Base-by-base conservation (phyloP, 2,329 filamentous ascomycete genomes). In the Aspergillus uvarum region DNA sequence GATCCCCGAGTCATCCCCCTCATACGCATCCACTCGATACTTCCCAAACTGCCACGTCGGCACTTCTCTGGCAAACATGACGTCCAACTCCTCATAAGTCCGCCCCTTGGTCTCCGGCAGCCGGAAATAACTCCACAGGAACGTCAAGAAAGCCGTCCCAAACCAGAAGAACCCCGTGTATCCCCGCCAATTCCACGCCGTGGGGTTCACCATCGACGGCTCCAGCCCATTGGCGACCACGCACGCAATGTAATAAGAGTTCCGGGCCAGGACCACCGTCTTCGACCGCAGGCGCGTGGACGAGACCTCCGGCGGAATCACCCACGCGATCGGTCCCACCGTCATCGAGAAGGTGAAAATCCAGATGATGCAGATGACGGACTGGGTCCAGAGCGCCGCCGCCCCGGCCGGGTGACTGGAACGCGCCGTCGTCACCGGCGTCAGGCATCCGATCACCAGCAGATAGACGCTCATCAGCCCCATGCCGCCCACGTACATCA, bases 341-440 rank as follows among this genome's bases (percentile, higher is more conserved):
- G 82, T 82, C 57, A 82, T 77, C 64, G 82, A 82, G 68, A 85
- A 86, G 2, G 81, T 76, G 53, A 86, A 83, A 0, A 82, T 82
- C 68, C 82, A 85, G 53, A 82, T 66, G 56, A 86, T 79, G 38
- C 84, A 77, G 59, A 85, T 68, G 3, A 77, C 75, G 3, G 80
- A 81, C 3, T 59, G 75, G 65, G 66, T 64, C 60, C 67, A 72
- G 42, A 58, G 61, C 1, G 73, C 75, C 0, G 42, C 59, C n/a
- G 24, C 26, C 26, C n/a, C n/a, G n/a, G 26, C 2, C 26, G 26
- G 26, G 26, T 2, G 22, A 22, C 22, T 3, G 22, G 26, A 22
- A 2, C 12, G 44, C 26, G 44, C n/a, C 19, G 6, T 19, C 14
- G 38, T 42, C 4, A 16, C 47, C 19, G 26, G 42, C 14, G 57